A percentile compares a stretch with the other conserved stretches of the same genome.
Conservation (phyloP, 139 green algal species). For the Pleodorina starrii region DNA sequence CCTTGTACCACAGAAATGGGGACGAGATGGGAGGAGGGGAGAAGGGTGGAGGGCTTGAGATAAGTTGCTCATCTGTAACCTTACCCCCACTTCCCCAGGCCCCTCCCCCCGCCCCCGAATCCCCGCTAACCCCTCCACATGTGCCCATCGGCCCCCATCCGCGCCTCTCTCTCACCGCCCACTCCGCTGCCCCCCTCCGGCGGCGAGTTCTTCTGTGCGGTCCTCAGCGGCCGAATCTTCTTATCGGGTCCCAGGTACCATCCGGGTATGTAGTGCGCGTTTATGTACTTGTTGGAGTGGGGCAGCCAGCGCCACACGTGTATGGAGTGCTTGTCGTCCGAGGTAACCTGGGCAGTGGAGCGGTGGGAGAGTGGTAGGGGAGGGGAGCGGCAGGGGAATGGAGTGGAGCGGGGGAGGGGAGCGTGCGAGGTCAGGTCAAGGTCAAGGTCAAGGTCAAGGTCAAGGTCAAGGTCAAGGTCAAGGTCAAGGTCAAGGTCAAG, state of each 20-base stretch:
- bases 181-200: background rate
- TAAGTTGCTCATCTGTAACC: background rate
- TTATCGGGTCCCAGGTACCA: slow-evolving; percentile 74
- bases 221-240: slow-evolving; percentile 57
- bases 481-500: too few relatives aligned
- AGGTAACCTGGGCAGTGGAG: slow-evolving; percentile 57
- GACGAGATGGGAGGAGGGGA: background rate
- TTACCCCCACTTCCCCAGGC: background rate
- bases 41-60: background rate
- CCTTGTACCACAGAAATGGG: background rate
- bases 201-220: background rate
- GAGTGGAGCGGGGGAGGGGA: too few relatives aligned
- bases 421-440: too few relatives aligned
- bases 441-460: too few relatives aligned
- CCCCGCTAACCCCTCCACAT: background rate
- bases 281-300: slow-evolving; percentile 52
- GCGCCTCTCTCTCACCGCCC: background rate
- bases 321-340: slow-evolving; percentile 70
- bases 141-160: background rate
- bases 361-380: too few relatives aligned
- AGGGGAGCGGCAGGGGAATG: too few relatives aligned
- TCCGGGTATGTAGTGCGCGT: slow-evolving; percentile 67
- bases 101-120: background rate
- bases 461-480: too few relatives aligned
- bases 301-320: slow-evolving; percentile 76